Base-by-base conservation (phyloP, 2,329 filamentous ascomycete genomes). In the Diplocarpon rosae region DNA sequence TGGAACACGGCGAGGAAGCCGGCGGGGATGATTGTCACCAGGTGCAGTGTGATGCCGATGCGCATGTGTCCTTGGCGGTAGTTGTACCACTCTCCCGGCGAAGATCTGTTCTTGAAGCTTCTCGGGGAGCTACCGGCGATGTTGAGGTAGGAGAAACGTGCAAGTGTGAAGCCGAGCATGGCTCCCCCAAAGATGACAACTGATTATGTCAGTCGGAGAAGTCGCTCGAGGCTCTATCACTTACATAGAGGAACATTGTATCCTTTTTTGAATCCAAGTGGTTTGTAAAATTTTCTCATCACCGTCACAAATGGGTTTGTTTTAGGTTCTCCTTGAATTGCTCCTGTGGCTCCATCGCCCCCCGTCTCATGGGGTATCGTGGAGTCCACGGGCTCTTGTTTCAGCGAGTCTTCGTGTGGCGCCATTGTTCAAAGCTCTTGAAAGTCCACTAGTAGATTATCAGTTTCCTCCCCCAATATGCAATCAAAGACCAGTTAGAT, bases 191-290 rank as follows among this genome's bases (percentile, higher is more conserved):
- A 56, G 14, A 54, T 53, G 29, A 56, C 28, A 31, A 51, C 48
- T 44, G 11, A 12, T 1, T 12, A 24, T 3, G 27, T 48, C 30
- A 46, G 27, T 27, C 35, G 9, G 3, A 10, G 3, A 16, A 8
- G 16, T 10, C 13, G 8, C 10, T 14, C 14, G 7, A 13, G 15
- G 10, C 11, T 32, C 5, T 10, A 9, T 13, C 2, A 47, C 49
- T 43, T 42, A 56, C 54, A 56, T 65, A 73, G 48, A 69, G 80
- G 33, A 76, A 76, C 52, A 63, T 72, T 27, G 68, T 76, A 50
- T 76, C 79, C 43, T 60, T 82, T 38, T 61, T 70, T 39, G 66
- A 73, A 46, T 67, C 75, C n/a, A 76, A 85, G 49, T 75, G 79
- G 8, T 78, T 78, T 58, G 72, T 85, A 56, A 70, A 83, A 30